phyloP scores from a whole-genome alignment of 495 filamentous ascomycete genomes.

The Aspergillus coremiiformis region DNA sequence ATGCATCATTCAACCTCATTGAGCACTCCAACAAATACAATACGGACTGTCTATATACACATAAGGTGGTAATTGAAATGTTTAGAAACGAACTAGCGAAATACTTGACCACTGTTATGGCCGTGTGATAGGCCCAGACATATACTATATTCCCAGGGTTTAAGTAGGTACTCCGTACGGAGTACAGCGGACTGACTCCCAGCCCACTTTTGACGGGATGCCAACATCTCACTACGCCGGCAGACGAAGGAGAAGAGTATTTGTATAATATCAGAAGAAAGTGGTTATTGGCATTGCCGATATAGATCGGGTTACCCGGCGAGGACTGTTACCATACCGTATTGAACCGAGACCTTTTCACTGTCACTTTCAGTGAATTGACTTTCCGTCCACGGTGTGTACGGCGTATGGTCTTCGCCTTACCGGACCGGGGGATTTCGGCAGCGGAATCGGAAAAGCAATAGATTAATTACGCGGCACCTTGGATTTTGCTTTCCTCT shows the following conservation, averaged over 20 bases:
- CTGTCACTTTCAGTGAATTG: too few relatives aligned
- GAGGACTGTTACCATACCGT: constrained; percentile 17
- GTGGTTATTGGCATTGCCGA: too few relatives aligned
- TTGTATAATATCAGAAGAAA: constrained; percentile 22
- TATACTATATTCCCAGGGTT: constrained; percentile 33
- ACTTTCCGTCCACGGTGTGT: too few relatives aligned
- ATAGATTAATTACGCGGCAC: not conserved
- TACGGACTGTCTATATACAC: constrained; percentile 34
- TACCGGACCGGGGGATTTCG: constrained; percentile 39
- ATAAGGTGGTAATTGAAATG: constrained; percentile 38
- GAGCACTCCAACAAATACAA: constrained; percentile 34
- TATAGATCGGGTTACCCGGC: constrained; percentile 20
- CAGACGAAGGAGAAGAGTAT: constrained; percentile 42
- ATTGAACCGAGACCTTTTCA: constrained; percentile 6
- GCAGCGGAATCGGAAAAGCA: constrained; percentile 22
- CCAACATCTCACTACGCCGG: constrained; percentile 25
- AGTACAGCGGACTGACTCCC: constrained; percentile 2
- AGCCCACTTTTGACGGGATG: constrained; percentile 30
- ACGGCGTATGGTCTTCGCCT: constrained; percentile 19
- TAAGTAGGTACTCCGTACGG: too few relatives aligned
- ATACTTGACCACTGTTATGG: constrained; percentile 31
- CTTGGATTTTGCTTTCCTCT: not conserved
- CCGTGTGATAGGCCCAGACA: constrained; percentile 26
- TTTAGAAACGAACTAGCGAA: constrained; percentile 35
- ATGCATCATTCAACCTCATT: constrained; percentile 27